Evolutionary conservation across 2,329 filamentous ascomycete species (phyloP).

Genomic region (Pestalotiopsis sp.): DNA sequence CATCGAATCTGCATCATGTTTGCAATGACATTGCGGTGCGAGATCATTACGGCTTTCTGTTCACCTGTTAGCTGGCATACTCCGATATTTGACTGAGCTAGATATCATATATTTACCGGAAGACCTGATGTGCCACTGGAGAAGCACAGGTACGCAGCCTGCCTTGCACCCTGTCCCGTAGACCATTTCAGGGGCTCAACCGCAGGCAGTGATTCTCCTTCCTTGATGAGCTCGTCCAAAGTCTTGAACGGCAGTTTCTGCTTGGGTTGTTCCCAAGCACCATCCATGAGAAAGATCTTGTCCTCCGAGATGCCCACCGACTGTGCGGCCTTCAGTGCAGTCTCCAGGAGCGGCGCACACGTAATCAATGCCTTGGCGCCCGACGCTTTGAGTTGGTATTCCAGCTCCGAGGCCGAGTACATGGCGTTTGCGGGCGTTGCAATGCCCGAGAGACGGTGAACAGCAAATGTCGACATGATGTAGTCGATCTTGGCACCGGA

Average conservation of each 20-base stretch:
- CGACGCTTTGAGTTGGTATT: slow-evolving; percentile 67
- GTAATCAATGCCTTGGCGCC: slow-evolving; percentile 71
- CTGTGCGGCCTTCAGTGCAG: slow-evolving; percentile 63
- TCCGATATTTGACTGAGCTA: not conserved
- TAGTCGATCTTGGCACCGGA: slow-evolving; percentile 58
- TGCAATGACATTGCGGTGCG: slow-evolving; percentile 74
- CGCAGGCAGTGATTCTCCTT: slow-evolving; percentile 53
- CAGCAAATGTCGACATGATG: slow-evolving; percentile 67
- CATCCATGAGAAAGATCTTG: slow-evolving; percentile 66
- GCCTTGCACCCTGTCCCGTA: slow-evolving; percentile 61
- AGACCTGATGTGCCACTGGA: slow-evolving; percentile 75
- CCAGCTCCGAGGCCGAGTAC: slow-evolving; percentile 67
- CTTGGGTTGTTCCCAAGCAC: slow-evolving; percentile 28
- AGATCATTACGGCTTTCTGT: slow-evolving; percentile 79
- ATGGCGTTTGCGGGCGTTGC: slow-evolving; percentile 71
- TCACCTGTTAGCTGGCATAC: not conserved
- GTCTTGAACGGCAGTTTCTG: slow-evolving; percentile 58
- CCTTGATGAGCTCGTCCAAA: slow-evolving; percentile 62
- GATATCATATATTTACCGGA: slow-evolving; percentile 49
- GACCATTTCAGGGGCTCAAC: slow-evolving; percentile 57
- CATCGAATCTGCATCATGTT: slow-evolving; percentile 66
- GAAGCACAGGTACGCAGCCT: slow-evolving; percentile 73
- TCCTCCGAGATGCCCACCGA: slow-evolving; percentile 62
- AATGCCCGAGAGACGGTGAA: slow-evolving; percentile 69
- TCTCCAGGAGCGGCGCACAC: slow-evolving; percentile 64